Percentiles rank a stretch among this genome's conserved stretches.
These are phyloP conservation scores for Ramularia collo-cygni DNA, from an alignment of 2,329 filamentous ascomycete species.

Conservation along the genomic window DNA sequence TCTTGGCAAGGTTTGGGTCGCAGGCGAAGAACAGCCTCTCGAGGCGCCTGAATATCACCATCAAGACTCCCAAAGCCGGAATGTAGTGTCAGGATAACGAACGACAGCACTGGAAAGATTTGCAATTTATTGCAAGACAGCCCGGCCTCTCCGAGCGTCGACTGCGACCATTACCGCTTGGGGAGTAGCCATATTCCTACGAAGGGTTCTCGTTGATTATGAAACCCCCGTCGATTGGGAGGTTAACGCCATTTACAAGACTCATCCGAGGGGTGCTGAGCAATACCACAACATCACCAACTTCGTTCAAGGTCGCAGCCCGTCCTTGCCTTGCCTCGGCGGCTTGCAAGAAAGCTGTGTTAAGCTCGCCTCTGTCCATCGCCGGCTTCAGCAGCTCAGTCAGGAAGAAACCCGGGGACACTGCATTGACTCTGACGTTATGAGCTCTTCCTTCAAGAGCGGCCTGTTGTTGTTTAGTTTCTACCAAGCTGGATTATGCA, in stretches of 20 bases:
- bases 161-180: no score
- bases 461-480: slow-evolving; percentile 2
- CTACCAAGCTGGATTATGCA: no score
- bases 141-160: no score
- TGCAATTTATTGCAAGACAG: no score
- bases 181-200: background rate
- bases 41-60: slow-evolving; percentile 15
- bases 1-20: slow-evolving; percentile 58
- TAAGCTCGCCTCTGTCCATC: slow-evolving; percentile 9
- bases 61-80: background rate
- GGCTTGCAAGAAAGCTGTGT: slow-evolving; percentile 10
- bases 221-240: slow-evolving; percentile 12
- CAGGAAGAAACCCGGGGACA: slow-evolving; percentile 27
- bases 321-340: slow-evolving; percentile 22
- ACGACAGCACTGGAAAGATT: no score
- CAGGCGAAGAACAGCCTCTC: slow-evolving; percentile 32
- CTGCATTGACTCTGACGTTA: slow-evolving; percentile 31
- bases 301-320: slow-evolving; percentile 17
- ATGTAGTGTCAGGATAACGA: no score
- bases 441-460: slow-evolving; percentile 28
- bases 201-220: slow-evolving; percentile 20
- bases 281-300: slow-evolving; percentile 24
- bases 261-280: slow-evolving; percentile 23
- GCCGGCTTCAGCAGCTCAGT: slow-evolving; percentile 19
- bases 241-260: background rate